A percentile compares a stretch with the other conserved stretches of the same genome.
Evolutionary conservation across 2,329 filamentous ascomycete species (phyloP).

Genomic region (Neofusicoccum ribis): DNA sequence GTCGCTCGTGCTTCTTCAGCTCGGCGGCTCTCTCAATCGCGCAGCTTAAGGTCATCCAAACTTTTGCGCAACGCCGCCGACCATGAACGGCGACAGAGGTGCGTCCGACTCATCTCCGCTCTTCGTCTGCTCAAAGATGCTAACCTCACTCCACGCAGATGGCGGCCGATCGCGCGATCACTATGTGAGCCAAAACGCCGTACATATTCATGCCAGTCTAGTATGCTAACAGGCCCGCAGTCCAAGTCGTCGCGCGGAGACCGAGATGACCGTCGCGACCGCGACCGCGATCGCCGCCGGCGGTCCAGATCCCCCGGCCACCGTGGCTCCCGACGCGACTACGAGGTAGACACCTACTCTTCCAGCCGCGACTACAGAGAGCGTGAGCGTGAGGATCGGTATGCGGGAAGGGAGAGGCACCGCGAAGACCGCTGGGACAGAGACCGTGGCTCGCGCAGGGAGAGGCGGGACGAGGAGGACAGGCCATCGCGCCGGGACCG

Average conservation of each 20-base stretch:
- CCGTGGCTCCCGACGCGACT: constrained; percentile 68
- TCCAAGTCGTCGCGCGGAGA: constrained; percentile 47
- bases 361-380: constrained; percentile 91
- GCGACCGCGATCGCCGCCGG: constrained; percentile 53
- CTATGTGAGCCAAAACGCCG: constrained; percentile 36
- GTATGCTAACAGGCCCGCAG: constrained; percentile 29
- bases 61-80: constrained; percentile 10
- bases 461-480: constrained; percentile 27
- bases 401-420: constrained; percentile 65
- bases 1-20: constrained; percentile 5
- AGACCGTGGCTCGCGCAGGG: constrained; percentile 53
- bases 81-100: constrained; percentile 20
- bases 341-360: constrained; percentile 82
- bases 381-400: constrained; percentile 89
- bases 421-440: constrained; percentile 70
- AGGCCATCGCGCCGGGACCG: constrained; percentile 52
- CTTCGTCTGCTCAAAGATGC: constrained; percentile 9
- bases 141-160: constrained; percentile 10
- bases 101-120: background rate
- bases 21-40: constrained; percentile 13
- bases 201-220: constrained; percentile 24
- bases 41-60: background rate
- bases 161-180: constrained; percentile 35
- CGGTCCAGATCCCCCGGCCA: constrained; percentile 86
- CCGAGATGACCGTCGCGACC: constrained; percentile 37